Evolutionary conservation across 306 rosid genomes (phyloP).

Genomic region (Canavalia gladiata): DNA sequence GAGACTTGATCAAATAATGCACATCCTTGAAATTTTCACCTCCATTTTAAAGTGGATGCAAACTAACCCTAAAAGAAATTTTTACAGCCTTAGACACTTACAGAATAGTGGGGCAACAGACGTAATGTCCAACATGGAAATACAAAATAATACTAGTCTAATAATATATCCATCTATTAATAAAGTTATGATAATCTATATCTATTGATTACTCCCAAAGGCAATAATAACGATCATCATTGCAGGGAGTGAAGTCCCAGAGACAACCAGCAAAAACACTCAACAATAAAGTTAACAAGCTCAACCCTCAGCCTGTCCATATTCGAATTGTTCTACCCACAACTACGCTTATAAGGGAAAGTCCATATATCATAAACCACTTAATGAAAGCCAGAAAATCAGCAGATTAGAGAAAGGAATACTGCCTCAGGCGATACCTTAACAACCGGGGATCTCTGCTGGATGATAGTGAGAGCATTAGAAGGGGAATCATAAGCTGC

Average conservation of each 20-base stretch:
- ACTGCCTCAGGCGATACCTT: conserved; percentile 47
- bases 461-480: conserved; percentile 69
- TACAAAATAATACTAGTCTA: conserved; percentile 1
- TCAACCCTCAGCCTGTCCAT: conserved; percentile 4
- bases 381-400: neutral
- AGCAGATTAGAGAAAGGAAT: conserved; percentile 19
- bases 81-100: neutral
- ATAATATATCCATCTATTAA: conserved; percentile 14
- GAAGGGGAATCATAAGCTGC: conserved; percentile 84
- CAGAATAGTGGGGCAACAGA: neutral
- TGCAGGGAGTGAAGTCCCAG: neutral
- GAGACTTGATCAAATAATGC: neutral
- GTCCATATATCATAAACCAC: neutral
- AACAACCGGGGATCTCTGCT: conserved; percentile 91
- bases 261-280: neutral
- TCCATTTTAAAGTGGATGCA: neutral
- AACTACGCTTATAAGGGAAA: neutral
- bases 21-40: neutral
- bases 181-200: conserved; percentile 17
- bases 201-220: conserved; percentile 15
- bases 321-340: neutral
- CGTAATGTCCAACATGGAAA: conserved; percentile 16
- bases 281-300: neutral
- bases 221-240: neutral
- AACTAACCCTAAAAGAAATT: conserved; percentile 3